Evolutionary conservation across 768 basidiomycete species (phyloP), one percentile per base, ranked within the genome.

Genomic region (Rhodotorula babjevae): DNA sequence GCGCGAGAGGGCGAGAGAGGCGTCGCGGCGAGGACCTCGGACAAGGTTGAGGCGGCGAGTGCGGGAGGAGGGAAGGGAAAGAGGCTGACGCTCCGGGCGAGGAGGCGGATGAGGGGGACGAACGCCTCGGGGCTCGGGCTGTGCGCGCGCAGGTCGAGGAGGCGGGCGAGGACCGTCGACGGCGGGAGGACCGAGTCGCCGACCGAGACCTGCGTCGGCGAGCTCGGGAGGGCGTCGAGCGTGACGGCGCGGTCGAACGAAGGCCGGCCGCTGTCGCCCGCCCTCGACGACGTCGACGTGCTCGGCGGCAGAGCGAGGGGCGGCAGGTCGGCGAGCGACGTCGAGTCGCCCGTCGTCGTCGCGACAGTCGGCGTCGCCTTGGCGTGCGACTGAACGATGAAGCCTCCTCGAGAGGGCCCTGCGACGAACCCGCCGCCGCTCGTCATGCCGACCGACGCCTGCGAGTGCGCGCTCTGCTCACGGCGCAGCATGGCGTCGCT

Each of bases 11-110:
- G 25, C 6, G 58, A 42, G 9, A 31, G 56, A 2, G 70, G 68
- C 10, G 72, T 62, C 31, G 55, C 47, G 2, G 75, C 69, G 52
- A 76, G 69, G 3, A 64, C 69, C 18, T 73, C 72, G 36, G 75
- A 68, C 40, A 73, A 69, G 16, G 49, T 59, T 2, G 59, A 62
- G 6, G 75, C 72, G 40, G 75, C 71, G 50, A 76, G 69, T 0
- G 72, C 60, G 0, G 75, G 75, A 3, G 75, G 75, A 36, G 75
- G 75, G 61, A 73, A 73, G n/a, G 75, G 75, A 42, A 68, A 73
- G 40, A 76, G 66, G 33, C 53, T 16, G 56, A 73, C 66, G 61
- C 69, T 71, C 31, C 47, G 64, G 16, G 69, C 57, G n/a, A 73
- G 64, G n/a, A 65, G 50, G 3, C 59, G 64, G 63, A 76, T 47